These are phyloP conservation scores for Candida ponderosae DNA, from an alignment of 805 yeast genomes.

Conservation along the genomic window DNA sequence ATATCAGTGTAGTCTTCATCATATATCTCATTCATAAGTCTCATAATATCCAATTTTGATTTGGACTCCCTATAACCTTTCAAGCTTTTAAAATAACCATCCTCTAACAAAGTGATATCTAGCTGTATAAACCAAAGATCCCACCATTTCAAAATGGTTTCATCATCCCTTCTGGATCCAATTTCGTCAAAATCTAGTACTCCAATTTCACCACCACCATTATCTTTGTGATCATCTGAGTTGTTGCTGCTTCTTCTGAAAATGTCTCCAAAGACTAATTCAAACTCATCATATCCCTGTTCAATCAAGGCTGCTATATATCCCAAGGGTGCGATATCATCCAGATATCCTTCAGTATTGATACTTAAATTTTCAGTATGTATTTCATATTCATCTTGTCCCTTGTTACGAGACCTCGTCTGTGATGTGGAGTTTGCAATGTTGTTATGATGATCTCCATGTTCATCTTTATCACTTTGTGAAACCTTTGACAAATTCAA, in stretches of 20 bases:
- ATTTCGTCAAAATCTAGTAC: background rate
- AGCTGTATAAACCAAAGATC: slow-evolving; percentile 23
- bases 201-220: background rate
- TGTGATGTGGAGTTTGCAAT: too few species aligned
- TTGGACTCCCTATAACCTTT: slow-evolving; percentile 22
- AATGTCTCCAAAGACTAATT: slow-evolving; percentile 17
- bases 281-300: slow-evolving; percentile 18
- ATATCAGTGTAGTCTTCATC: background rate
- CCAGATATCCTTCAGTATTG: slow-evolving; percentile 6
- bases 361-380: slow-evolving; percentile 4
- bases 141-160: slow-evolving; percentile 27
- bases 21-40: too few species aligned
- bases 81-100: slow-evolving; percentile 26
- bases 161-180: slow-evolving; percentile 5
- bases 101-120: slow-evolving; percentile 16
- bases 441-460: too few species aligned
- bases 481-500: background rate
- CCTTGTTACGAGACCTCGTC: background rate
- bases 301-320: slow-evolving; percentile 18
- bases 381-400: slow-evolving; percentile 6
- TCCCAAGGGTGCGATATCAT: slow-evolving; percentile 18
- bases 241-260: too few species aligned
- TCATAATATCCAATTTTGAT: slow-evolving; percentile 10
- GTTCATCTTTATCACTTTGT: background rate
- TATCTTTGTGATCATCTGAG: background rate